Evolutionary conservation across 805 yeast species (phyloP).

Genomic region (Yarrowia keelungensis): DNA sequence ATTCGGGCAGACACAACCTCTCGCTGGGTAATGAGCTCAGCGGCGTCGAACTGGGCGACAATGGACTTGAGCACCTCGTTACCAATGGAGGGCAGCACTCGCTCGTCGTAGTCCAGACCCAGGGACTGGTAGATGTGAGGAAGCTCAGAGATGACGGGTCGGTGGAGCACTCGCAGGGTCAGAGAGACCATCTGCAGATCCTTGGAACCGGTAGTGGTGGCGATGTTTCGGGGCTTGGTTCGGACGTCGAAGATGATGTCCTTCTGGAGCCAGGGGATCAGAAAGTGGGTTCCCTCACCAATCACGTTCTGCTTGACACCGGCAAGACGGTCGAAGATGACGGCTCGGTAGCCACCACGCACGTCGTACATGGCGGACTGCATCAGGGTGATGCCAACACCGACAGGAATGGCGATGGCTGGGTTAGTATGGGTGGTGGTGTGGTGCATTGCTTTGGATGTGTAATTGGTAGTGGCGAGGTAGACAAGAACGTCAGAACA

Average conservation of each 20-base stretch:
- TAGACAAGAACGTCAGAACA: too few relatives aligned
- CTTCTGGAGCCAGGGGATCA: slow-evolving; percentile 94
- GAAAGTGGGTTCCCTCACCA: slow-evolving; percentile 96
- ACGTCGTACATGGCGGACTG: slow-evolving; percentile 93
- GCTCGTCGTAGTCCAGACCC: slow-evolving; percentile 94
- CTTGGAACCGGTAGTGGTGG: slow-evolving; percentile 95
- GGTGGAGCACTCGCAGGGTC: slow-evolving; percentile 89
- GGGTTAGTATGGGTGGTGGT: slow-evolving; percentile 21
- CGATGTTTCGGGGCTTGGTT: slow-evolving; percentile 90
- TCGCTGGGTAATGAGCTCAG: slow-evolving; percentile 96
- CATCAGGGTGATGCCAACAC: slow-evolving; percentile 58
- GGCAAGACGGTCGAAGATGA: slow-evolving; percentile 85
- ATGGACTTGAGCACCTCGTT: slow-evolving; percentile 96
- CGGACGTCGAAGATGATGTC: slow-evolving; percentile 91
- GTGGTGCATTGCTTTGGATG: not conserved
- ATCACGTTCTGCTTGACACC: slow-evolving; percentile 90
- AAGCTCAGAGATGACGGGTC: slow-evolving; percentile 85
- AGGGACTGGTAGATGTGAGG: slow-evolving; percentile 89
- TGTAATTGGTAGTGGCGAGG: too few relatives aligned
- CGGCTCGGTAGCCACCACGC: slow-evolving; percentile 94
- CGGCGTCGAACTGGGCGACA: slow-evolving; percentile 98
- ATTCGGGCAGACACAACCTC: slow-evolving; percentile 91
- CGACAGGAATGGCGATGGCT: slow-evolving; percentile 47
- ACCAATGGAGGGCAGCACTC: slow-evolving; percentile 96
- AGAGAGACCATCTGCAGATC: slow-evolving; percentile 95